Percentiles rank a stretch among this genome's conserved stretches.
These are phyloP conservation scores for Picea abies DNA, from an alignment of 83 land plant genomes.

Conservation along the genomic window DNA sequence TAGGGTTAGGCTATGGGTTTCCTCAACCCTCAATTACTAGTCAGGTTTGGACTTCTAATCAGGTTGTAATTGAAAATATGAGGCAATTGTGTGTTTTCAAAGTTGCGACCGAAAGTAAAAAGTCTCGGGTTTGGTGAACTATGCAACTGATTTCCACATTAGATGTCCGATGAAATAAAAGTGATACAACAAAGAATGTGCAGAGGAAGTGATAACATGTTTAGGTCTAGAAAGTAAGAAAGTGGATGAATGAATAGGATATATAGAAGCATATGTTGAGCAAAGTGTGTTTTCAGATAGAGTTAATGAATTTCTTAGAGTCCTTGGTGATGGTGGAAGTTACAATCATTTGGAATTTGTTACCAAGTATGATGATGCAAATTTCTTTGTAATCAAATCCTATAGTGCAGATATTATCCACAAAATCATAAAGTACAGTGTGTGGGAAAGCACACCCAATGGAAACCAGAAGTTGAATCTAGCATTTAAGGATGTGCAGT, in stretches of 20 bases:
- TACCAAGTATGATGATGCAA: no score
- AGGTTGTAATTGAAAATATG: no score
- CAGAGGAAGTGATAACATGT: slow-evolving; percentile 57
- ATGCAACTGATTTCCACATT: slow-evolving; percentile 63
- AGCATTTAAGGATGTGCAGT: slow-evolving; percentile 52
- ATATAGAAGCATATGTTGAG: no score
- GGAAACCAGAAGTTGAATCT: slow-evolving; percentile 75
- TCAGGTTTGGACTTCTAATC: no score
- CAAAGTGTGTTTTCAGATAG: no score
- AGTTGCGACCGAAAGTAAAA: slow-evolving; percentile 41
- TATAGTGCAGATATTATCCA: no score
- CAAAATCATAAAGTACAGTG: slow-evolving; percentile 83
- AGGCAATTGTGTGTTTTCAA: background rate
- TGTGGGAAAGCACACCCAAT: slow-evolving; percentile 76
- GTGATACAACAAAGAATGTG: slow-evolving; percentile 64
- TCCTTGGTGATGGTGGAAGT: slow-evolving; percentile 35
- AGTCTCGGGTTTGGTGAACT: slow-evolving; percentile 75
- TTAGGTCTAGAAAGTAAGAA: slow-evolving; percentile 27
- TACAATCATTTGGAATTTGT: slow-evolving; percentile 18
- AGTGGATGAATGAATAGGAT: background rate
- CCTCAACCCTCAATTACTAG: no score
- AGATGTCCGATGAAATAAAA: slow-evolving; percentile 69
- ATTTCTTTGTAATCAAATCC: no score
- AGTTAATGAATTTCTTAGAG: background rate
- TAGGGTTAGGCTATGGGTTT: no score